These are phyloP conservation scores for Mycogone perniciosa DNA, from an alignment of 2,329 filamentous ascomycete genomes.

Conservation along the genomic window DNA sequence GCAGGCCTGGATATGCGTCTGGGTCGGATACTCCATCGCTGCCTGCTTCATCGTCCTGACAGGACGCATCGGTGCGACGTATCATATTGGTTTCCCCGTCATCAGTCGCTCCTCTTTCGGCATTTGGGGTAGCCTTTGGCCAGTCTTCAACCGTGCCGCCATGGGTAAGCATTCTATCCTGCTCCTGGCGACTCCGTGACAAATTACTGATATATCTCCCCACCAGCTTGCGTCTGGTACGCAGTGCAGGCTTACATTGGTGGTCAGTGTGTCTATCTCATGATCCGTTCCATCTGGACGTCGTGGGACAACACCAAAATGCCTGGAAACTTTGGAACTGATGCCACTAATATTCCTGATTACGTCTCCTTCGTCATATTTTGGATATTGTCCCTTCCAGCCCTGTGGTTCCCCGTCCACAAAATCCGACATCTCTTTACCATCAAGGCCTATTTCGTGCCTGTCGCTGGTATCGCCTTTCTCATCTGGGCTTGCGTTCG, in stretches of 20 bases:
- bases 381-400: slow-evolving; percentile 73
- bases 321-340: slow-evolving; percentile 58
- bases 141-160: slow-evolving; percentile 79
- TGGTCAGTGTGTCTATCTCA: slow-evolving; percentile 76
- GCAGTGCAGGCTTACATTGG: slow-evolving; percentile 83
- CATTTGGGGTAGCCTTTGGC: slow-evolving; percentile 85
- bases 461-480: slow-evolving; percentile 74
- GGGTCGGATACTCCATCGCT: slow-evolving; percentile 76
- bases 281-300: slow-evolving; percentile 82
- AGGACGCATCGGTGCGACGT: slow-evolving; percentile 76
- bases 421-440: slow-evolving; percentile 87
- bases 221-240: slow-evolving; percentile 72
- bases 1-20: slow-evolving; percentile 86
- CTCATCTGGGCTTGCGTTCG: slow-evolving; percentile 81
- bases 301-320: slow-evolving; percentile 55
- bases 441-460: slow-evolving; percentile 79
- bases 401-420: slow-evolving; percentile 85
- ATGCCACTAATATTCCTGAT: slow-evolving; percentile 64
- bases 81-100: slow-evolving; percentile 87
- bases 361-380: slow-evolving; percentile 84
- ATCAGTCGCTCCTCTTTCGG: slow-evolving; percentile 73
- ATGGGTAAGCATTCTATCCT: slow-evolving; percentile 46
- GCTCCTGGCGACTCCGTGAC: neutral
- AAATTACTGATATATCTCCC: neutral
- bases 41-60: slow-evolving; percentile 70